Base-by-base conservation (phyloP, 768 basidiomycete genomes). In the Rhodotorula kratochvilovae region DNA sequence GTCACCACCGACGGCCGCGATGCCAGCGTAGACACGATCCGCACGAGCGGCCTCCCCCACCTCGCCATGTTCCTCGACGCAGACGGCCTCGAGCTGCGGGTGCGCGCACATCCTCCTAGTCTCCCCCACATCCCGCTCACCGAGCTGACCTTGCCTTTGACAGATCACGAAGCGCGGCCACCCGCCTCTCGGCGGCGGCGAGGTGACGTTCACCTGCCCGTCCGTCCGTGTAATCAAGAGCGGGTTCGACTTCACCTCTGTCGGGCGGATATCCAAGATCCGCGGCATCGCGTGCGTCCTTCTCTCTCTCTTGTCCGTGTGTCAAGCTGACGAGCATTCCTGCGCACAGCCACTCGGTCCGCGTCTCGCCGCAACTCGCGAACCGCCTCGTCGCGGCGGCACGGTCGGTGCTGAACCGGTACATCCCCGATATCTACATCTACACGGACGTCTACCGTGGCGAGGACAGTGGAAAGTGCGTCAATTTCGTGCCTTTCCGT, bases 371-470 rank as follows among this genome's bases (percentile, higher is more conserved):
- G 33, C 94, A 98, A 79, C 91, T 99, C 79, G 96, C 94, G 4
- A 96, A 96, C 80, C 86, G 96, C 50, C 92, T 98, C 89, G 96
- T 99, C 61, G 95, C 97, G 77, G 86, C 94, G 15, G 87, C 91
- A 27, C 88, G 96, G 50, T 93, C 91, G 5, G 84, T 99, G 33
- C 83, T 99, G 55, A 98, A 97, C 80, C 89, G 93, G 8, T 96
- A 90, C 80, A 96, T 98, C 68, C 95, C 96, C 48, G 96, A 99
- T 79, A 93, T 97, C 39, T 97, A 98, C 81, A 86, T 99, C 50
- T 95, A 97, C 80, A 95, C 96, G 7, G 96, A 99, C 74, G 93
- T 97, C 33, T 98, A 96, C 82, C 95, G 96, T 80, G 94, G 94
- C 13, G 90, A 91, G 27, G 96, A 98, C 72, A 93, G 92, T 75